These are phyloP conservation scores for Cyclotella sp. DNA, from an alignment of 108 stramenopile genomes.

Conservation along the genomic window DNA sequence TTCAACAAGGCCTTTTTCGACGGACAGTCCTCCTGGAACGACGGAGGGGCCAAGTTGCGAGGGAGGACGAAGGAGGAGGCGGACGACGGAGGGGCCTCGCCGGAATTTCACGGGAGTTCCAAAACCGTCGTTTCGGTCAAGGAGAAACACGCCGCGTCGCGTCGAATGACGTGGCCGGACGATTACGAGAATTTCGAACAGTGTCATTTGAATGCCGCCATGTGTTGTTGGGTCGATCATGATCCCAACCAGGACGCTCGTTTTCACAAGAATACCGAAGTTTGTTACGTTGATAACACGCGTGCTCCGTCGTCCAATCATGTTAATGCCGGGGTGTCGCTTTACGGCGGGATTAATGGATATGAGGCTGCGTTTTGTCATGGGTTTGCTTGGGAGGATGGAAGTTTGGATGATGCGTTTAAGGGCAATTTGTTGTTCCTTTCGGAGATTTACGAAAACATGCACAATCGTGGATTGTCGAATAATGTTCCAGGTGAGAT, in stretches of 20 bases:
- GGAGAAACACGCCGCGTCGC: not conserved
- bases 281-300: conserved; percentile 9
- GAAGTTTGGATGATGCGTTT: not conserved
- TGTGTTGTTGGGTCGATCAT: conserved; percentile 15
- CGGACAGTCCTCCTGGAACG: not conserved
- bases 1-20: conserved; percentile 20
- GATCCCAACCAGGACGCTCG: not conserved
- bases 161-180: not conserved
- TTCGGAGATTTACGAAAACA: conserved; percentile 1
- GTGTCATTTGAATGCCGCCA: conserved; percentile 9
- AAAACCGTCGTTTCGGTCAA: not conserved
- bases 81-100: not conserved
- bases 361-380: conserved; percentile 3
- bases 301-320: conserved; percentile 11
- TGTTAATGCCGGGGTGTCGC: not conserved
- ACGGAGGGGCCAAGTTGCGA: not conserved
- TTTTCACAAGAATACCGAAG: conserved; percentile 8
- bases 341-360: conserved; percentile 10
- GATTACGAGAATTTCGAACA: not conserved
- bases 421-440: conserved; percentile 14
- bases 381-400: conserved; percentile 13
- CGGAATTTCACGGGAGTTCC: not conserved
- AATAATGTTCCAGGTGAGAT: conserved; percentile 13
- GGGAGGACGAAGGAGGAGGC: no score
- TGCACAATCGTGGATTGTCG: conserved; percentile 8